phyloP scores from a whole-genome alignment of 2,329 filamentous ascomycete species.

The Colletotrichum melonis region DNA sequence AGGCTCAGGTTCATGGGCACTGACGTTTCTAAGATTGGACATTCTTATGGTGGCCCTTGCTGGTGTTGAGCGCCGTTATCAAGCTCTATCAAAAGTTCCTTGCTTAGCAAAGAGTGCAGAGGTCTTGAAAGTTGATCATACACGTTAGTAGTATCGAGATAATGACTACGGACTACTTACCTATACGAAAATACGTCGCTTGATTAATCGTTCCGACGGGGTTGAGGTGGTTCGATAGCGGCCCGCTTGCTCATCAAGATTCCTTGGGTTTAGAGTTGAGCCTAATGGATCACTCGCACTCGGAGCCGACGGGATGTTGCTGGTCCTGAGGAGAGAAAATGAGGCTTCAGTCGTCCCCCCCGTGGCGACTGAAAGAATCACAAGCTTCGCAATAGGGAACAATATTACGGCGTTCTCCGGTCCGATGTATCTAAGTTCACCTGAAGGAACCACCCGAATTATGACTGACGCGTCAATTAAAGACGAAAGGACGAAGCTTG shows the following conservation, averaged over 20 bases:
- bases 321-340: background rate
- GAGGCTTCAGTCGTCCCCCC: background rate
- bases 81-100: background rate
- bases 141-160: background rate
- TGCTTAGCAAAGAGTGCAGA: too few species aligned
- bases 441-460: background rate
- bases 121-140: too few species aligned
- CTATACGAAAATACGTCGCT: background rate
- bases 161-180: background rate
- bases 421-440: background rate
- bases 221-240: background rate
- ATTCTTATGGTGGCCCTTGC: background rate
- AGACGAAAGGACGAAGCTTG: background rate
- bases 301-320: background rate
- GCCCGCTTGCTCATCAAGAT: background rate
- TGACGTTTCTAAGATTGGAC: background rate
- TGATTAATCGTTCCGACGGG: background rate
- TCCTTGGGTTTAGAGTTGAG: background rate
- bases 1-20: background rate
- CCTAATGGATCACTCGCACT: background rate
- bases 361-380: background rate
- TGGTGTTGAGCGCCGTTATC: background rate
- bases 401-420: background rate
- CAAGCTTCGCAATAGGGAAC: background rate
- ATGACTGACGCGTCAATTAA: background rate